Base-by-base conservation (phyloP, 176 grass and related monocot genomes). In the Triticum dicoccoides region DNA sequence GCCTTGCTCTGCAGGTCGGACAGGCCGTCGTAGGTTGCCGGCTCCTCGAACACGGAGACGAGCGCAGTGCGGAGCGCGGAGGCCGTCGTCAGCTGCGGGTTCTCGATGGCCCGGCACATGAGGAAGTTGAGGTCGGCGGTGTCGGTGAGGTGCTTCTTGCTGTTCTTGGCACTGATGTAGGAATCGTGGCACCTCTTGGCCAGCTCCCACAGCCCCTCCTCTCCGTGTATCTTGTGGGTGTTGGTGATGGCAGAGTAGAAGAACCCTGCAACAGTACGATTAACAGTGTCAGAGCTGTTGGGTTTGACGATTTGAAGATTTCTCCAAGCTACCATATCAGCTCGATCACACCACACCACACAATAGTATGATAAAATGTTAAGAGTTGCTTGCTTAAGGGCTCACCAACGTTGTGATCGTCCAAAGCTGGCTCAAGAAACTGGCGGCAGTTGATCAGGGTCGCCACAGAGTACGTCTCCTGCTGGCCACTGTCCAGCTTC, bases 111-210 rank as follows among this genome's bases (percentile, higher is more conserved):
- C 27, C 86, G 86, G 71, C 79, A 88, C 90, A 98, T 88, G 58
- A 98, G 90, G 84, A 94, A 98, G 87, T 94, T 96, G 72, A 98
- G 82, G 61, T 98, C 96, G 8, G 51, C 67, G 67, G 92, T 92
- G 81, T 98, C 96, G 6, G 87, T 94, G 21, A 98, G 91, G 85
- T 98, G 96, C 75, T 98, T 98, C 92, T 86, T 94, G 76, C 73
- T 90, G 77, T 14, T 82, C 77, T 94, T 88, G 63, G 96, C 86
- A 13, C 23, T 59, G 15, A 71, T 73, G 69, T 94, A 96, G 65
- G 96, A 75, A 24, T 73, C 81, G 4, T 96, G 93, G 90, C 90
- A 98, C 63, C 91, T 91, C 42, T 86, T 90, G 47, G 93, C 96
- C 32, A 98, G 76, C 85, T 91, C 96, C 96, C 93, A 98, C 3